Conservation (phyloP, 805 yeast species). For the Candida fluviatilis region DNA sequence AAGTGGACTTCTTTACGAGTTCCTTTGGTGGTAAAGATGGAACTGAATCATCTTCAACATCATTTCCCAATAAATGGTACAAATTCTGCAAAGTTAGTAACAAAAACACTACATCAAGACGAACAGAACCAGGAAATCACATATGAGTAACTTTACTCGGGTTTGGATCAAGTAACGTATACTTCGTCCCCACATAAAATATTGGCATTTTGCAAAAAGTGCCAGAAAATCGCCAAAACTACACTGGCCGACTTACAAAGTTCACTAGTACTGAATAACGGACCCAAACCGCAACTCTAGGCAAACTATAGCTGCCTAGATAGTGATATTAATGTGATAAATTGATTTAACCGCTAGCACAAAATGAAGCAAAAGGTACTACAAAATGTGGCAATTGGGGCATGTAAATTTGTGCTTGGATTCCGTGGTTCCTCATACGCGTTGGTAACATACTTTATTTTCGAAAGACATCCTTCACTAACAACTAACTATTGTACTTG, state of each 20-base stretch:
- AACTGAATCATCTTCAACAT: conserved; percentile 77
- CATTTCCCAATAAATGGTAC: conserved; percentile 82
- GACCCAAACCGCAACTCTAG: no score
- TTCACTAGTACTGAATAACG: no score
- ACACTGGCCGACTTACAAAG: no score
- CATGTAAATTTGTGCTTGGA: neutral
- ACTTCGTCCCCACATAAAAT: no score
- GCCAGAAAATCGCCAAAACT: no score
- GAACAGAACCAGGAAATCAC: neutral
- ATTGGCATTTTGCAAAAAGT: neutral
- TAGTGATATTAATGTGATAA: no score
- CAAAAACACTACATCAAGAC: neutral
- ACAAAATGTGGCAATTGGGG: no score
- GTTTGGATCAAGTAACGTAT: no score
- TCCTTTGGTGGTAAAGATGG: conserved; percentile 61
- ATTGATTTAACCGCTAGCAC: no score
- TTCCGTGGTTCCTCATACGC: neutral
- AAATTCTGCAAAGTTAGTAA: conserved; percentile 53
- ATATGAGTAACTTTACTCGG: no score
- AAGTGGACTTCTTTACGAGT: conserved; percentile 74
- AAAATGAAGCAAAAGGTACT: no score
- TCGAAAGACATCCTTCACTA: conserved; percentile 38
- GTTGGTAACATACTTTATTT: conserved; percentile 39
- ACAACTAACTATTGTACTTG: neutral
- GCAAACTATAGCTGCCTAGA: no score